phyloP scores from a whole-genome alignment of 2,329 filamentous ascomycete genomes.

The Pseudopithomyces maydicus region DNA sequence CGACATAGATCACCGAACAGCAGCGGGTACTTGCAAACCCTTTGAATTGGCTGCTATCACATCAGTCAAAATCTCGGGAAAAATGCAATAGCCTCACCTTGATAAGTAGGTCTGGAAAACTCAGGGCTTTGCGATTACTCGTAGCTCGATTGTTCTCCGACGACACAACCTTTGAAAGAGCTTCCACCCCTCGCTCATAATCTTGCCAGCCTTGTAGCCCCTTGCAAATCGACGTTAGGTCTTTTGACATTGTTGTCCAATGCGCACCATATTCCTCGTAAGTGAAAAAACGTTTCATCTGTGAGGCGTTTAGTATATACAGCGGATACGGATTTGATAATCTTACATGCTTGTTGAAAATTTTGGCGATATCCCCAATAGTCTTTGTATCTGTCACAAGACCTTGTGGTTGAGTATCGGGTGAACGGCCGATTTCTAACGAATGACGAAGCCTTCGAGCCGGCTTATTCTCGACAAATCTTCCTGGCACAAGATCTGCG shows the following conservation, averaged over 20 bases:
- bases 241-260: conserved; percentile 83
- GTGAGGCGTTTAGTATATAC: conserved; percentile 33
- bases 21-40: conserved; percentile 88
- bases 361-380: conserved; percentile 57
- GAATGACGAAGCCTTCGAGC: conserved; percentile 49
- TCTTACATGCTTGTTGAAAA: conserved; percentile 59
- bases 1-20: conserved; percentile 84
- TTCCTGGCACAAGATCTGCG: conserved; percentile 51
- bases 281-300: conserved; percentile 81
- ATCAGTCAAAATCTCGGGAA: not conserved
- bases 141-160: conserved; percentile 69
- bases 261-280: conserved; percentile 94
- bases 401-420: conserved; percentile 42
- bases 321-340: conserved; percentile 18
- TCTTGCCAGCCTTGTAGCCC: conserved; percentile 74
- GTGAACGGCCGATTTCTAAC: conserved; percentile 50
- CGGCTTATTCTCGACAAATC: conserved; percentile 40
- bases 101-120: conserved; percentile 83
- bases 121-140: conserved; percentile 74
- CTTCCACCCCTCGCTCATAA: conserved; percentile 85
- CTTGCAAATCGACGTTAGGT: conserved; percentile 71
- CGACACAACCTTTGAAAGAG: conserved; percentile 74
- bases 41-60: conserved; percentile 76
- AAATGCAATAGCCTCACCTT: conserved; percentile 64
- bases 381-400: conserved; percentile 59